Conservation (phyloP, 78 protist species). For the Reticulomyxa filosa region DNA sequence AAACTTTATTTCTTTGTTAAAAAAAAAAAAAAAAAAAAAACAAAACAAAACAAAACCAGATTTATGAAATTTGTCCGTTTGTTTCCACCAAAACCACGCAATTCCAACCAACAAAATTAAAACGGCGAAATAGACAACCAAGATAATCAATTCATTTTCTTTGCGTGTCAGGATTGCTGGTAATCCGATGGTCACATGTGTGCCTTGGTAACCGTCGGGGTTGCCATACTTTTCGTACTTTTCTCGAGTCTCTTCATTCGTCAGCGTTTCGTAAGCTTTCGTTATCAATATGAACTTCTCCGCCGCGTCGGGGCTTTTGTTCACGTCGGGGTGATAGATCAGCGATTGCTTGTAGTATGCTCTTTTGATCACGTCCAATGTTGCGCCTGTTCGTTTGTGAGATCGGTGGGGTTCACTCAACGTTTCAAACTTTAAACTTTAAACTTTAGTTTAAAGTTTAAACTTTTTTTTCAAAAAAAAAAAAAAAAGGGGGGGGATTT, state of each 20-base stretch:
- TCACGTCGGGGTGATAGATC: conserved; percentile 11
- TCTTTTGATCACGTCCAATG: conserved; percentile 20
- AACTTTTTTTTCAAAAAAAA: no score
- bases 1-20: not conserved
- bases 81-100: conserved; percentile 1
- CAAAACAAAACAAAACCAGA: not conserved
- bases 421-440: no score
- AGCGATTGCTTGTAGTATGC: conserved; percentile 20
- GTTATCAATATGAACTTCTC: conserved; percentile 17
- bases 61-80: not conserved
- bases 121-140: conserved; percentile 6
- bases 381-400: no score
- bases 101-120: not conserved
- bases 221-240: conserved; percentile 28
- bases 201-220: conserved; percentile 27
- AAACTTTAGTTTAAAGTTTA: no score
- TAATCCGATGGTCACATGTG: conserved; percentile 14
- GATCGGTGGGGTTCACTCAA: no score
- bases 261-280: conserved; percentile 21
- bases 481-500: no score
- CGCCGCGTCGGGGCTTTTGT: not conserved
- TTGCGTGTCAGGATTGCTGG: conserved; percentile 11
- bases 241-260: conserved; percentile 12
- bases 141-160: conserved; percentile 5
- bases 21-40: not conserved